Conservation (phyloP, 2,329 filamentous ascomycete species). For the Polychaeton citri region DNA sequence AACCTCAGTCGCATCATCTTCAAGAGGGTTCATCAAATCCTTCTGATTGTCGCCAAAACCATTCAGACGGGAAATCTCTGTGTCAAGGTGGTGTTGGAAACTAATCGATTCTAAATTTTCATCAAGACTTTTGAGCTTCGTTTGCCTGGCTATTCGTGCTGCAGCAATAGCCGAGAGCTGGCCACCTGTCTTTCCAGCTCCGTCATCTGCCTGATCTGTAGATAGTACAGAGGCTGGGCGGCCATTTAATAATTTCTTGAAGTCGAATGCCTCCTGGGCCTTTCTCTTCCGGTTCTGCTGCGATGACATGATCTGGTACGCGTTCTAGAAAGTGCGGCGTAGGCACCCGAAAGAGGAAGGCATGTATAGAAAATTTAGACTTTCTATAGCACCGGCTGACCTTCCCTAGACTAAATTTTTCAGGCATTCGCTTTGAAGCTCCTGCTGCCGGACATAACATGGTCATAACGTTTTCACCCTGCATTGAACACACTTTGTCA, state of each 20-base stretch:
- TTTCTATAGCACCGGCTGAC: not conserved
- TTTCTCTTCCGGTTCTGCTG: slow-evolving; percentile 14
- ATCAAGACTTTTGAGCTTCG: too few relatives aligned
- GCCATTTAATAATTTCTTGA: slow-evolving; percentile 6
- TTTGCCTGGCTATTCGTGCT: not conserved
- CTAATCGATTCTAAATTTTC: too few relatives aligned
- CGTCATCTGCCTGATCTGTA: slow-evolving; percentile 3
- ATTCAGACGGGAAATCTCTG: not conserved
- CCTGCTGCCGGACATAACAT: not conserved
- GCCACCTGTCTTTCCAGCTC: not conserved
- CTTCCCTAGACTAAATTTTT: not conserved
- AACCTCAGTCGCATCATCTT: slow-evolving; percentile 1
- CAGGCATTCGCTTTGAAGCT: not conserved
- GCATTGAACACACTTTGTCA: not conserved
- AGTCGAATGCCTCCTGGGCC: slow-evolving; percentile 17
- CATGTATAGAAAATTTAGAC: not conserved
- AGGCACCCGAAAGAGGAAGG: slow-evolving; percentile 1
- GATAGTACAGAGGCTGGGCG: slow-evolving; percentile 21
- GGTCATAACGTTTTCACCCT: not conserved
- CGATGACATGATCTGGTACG: slow-evolving; percentile 10
- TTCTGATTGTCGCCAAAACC: not conserved
- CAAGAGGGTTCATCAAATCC: not conserved
- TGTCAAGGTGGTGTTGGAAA: slow-evolving; percentile 2
- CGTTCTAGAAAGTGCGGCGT: not conserved
- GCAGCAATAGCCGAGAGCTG: not conserved